Conservation (phyloP, 23 red algal species). For the Gracilaria gracilis region DNA sequence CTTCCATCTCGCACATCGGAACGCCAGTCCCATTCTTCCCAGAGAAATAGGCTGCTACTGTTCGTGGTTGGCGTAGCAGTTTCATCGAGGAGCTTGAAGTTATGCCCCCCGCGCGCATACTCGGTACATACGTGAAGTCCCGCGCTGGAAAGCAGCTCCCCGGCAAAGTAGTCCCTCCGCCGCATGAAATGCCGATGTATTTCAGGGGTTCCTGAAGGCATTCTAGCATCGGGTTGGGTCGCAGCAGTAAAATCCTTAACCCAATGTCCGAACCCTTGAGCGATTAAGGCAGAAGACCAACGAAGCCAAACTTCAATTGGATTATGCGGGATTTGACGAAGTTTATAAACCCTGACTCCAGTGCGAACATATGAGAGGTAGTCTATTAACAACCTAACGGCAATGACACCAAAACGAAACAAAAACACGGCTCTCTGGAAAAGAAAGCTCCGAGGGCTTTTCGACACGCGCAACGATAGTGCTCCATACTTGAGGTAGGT, state of each 20-base stretch:
- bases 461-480: background rate
- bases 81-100: too few relatives aligned
- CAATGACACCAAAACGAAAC: background rate
- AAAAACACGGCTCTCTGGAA: background rate
- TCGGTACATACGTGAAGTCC: background rate
- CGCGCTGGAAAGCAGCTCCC: slow-evolving; percentile 43
- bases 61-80: too few relatives aligned
- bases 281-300: slow-evolving; percentile 47
- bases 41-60: slow-evolving; percentile 7
- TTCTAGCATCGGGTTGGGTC: background rate
- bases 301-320: slow-evolving; percentile 60
- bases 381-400: background rate
- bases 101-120: background rate
- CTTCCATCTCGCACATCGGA: slow-evolving; percentile 36
- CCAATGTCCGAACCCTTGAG: slow-evolving; percentile 53
- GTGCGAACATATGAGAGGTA: background rate
- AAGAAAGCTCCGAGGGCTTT: background rate
- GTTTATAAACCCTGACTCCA: background rate
- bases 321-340: slow-evolving; percentile 25
- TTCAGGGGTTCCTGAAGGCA: background rate
- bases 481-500: slow-evolving; percentile 29
- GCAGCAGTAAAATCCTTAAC: slow-evolving; percentile 3
- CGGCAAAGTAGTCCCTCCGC: slow-evolving; percentile 33
- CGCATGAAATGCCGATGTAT: slow-evolving; percentile 24
- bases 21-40: slow-evolving; percentile 24